Evolutionary conservation across 1,284 basidiomycete species (phyloP).

Genomic region (Cystobasidium slooffiae): DNA sequence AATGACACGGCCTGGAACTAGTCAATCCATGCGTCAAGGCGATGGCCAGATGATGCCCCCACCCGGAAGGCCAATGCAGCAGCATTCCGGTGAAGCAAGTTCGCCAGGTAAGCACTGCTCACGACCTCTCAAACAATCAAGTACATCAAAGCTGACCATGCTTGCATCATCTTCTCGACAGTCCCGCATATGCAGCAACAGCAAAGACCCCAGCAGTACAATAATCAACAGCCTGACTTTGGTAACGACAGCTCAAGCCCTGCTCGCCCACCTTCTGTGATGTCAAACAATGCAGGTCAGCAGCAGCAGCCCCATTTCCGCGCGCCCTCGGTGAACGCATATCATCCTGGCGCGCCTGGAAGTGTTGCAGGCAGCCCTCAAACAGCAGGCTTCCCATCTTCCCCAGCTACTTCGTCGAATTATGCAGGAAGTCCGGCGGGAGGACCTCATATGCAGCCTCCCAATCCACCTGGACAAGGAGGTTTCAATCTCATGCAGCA

Average conservation of each 20-base stretch:
- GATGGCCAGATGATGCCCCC: conserved; percentile 19
- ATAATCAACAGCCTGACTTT: background rate
- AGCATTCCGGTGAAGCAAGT: background rate
- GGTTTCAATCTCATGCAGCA: conserved; percentile 36
- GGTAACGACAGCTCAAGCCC: conserved; percentile 19
- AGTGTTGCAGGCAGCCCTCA: conserved; percentile 28
- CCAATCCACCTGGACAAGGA: conserved; percentile 11
- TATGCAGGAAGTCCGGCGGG: conserved; percentile 2
- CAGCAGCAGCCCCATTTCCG: conserved; percentile 31
- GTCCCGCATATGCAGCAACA: conserved; percentile 10
- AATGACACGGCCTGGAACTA: conserved; percentile 6
- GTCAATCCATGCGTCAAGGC: conserved; percentile 6
- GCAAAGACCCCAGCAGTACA: conserved; percentile 2
- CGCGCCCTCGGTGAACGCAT: conserved; percentile 25
- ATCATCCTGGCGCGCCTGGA: conserved; percentile 15
- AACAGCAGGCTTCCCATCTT: background rate
- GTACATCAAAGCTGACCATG: background rate
- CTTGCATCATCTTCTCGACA: background rate
- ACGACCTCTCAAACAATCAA: background rate
- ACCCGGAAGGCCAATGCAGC: background rate
- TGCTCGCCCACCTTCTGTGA: conserved; percentile 31
- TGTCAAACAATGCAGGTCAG: background rate
- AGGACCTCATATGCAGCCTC: conserved; percentile 7
- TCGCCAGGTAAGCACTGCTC: conserved; percentile 15
- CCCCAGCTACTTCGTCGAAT: background rate